Percentiles rank a stretch among this genome's conserved stretches.
These are phyloP conservation scores for Annulohypoxylon maeteangense DNA, from an alignment of 495 filamentous ascomycete genomes.

Conservation along the genomic window DNA sequence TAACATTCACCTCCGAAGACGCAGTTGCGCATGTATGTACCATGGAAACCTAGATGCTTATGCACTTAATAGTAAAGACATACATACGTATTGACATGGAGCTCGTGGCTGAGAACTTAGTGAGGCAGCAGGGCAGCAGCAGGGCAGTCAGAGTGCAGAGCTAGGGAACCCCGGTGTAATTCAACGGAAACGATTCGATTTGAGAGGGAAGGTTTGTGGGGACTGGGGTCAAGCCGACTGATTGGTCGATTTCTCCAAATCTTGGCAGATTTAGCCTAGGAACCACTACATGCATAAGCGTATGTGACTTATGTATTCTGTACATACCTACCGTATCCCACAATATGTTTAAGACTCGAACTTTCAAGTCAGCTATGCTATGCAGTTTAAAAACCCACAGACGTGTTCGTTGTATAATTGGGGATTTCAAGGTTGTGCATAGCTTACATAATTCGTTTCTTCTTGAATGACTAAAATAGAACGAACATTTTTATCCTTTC, in stretches of 20 bases:
- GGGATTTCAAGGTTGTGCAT: neutral
- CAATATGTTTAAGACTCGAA: neutral
- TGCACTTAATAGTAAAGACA: constrained; percentile 4
- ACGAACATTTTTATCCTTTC: neutral
- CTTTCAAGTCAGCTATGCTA: neutral
- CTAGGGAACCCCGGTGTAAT: constrained; percentile 1
- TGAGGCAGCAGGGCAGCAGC: neutral
- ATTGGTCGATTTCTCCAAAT: constrained; percentile 38
- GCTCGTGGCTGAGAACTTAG: constrained; percentile 14
- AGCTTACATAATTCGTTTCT: neutral
- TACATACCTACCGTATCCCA: constrained; percentile 11
- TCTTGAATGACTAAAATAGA: no score
- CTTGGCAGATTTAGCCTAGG: constrained; percentile 39
- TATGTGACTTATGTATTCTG: neutral
- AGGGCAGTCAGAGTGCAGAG: neutral
- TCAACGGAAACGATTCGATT: constrained; percentile 10
- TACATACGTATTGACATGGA: constrained; percentile 17
- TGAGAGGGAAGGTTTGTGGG: constrained; percentile 25
- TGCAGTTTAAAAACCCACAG: neutral
- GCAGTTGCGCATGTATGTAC: neutral
- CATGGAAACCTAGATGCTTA: neutral
- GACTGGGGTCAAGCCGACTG: constrained; percentile 39
- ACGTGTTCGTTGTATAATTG: neutral
- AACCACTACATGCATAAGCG: constrained; percentile 12
- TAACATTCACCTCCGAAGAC: constrained; percentile 28